Evolutionary conservation across 768 basidiomycete genomes (phyloP), one percentile per base, ranked within the genome.

Genomic region (Zangia roseola): DNA sequence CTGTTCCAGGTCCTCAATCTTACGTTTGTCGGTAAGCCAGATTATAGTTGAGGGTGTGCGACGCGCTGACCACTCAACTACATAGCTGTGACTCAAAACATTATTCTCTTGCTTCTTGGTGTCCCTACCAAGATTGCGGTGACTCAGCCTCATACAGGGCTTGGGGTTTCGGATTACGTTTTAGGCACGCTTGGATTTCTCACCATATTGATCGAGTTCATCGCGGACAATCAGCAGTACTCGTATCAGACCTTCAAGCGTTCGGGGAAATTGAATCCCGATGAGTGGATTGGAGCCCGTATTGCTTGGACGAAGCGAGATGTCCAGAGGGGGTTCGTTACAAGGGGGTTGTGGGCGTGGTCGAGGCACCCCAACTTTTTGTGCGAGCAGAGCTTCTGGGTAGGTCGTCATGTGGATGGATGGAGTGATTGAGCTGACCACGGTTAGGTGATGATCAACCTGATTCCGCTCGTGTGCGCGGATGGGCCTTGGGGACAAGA

Each of bases 281-380:
- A 45, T 28, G 81, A 89, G 10, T 87, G 89, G 86, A 69, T 72
- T 20, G 81, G 82, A 8, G 79, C 87, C 4, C 74, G 80, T 21
- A 76, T 90, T n/a, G 50, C 71, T 6, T 88, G 86, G 80, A 82
- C 81, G 1, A 72, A 78, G 17, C 77, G 76, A 17, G 88, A 91
- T 65, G 79, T 76, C 1, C 72, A 83, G 52, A 76, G 94, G 10
- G 95, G 95, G 0, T 97, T 97, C 64, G 70, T 86, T 21, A 91
- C 92, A 0, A 75, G 78, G 17, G 94, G 94, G 4, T 67, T 97
- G 7, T 98, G 90, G 89, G 78, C 81, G 2, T 94, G 84, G 75
- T 83, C 81, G 3, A 75, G 95, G 14, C 95, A 98, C 67, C 94
- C 95, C 30, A 98, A 98, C 67, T 94, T 92, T 64, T 71, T 85